These are phyloP conservation scores for Zygoascus ofunaensis DNA, from an alignment of 805 yeast species.

Conservation along the genomic window DNA sequence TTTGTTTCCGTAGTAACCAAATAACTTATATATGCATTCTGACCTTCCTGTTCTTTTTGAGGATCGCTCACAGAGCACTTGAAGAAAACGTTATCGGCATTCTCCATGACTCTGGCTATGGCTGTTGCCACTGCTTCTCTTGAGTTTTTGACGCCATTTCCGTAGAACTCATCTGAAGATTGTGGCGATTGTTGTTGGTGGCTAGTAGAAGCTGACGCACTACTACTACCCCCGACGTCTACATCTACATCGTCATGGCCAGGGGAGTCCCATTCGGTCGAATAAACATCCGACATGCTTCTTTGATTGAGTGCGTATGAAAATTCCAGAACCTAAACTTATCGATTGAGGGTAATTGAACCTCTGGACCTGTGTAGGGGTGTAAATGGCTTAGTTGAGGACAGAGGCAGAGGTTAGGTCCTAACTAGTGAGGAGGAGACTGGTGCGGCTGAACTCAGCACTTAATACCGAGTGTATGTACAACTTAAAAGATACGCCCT, in stretches of 20 bases:
- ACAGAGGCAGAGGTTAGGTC: no score
- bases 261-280: not conserved
- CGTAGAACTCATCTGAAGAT: not conserved
- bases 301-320: no score
- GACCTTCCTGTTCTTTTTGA: conserved; percentile 60
- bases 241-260: not conserved
- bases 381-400: no score
- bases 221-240: no score
- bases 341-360: no score
- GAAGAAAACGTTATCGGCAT: conserved; percentile 24
- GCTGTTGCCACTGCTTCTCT: not conserved
- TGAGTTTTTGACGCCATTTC: not conserved
- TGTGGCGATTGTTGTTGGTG: no score
- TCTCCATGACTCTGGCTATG: not conserved
- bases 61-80: conserved; percentile 47
- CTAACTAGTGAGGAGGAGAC: no score
- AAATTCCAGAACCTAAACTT: no score
- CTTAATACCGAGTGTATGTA: no score
- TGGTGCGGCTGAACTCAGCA: no score
- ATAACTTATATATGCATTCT: conserved; percentile 70
- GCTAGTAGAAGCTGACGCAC: not conserved
- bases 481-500: no score
- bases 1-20: conserved; percentile 54
- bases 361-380: no score
- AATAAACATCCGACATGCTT: not conserved